A percentile compares a stretch with the other conserved stretches of the same genome.
Evolutionary conservation across 495 filamentous ascomycete genomes (phyloP).

Genomic region (Daldinia decipiens): DNA sequence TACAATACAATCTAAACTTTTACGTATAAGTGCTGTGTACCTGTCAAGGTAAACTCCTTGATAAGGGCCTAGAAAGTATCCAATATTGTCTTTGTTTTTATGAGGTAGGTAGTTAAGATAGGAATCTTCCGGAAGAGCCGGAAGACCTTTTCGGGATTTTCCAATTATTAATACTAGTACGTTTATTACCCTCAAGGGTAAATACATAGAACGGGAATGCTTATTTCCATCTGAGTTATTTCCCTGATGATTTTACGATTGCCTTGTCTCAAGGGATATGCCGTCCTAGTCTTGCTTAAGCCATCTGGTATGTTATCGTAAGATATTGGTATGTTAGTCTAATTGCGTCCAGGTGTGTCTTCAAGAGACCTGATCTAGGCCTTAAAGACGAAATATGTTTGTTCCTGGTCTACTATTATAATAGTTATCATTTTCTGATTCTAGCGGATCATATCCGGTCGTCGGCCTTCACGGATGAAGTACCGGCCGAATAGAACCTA

Average conservation of each 20-base stretch:
- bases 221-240: not conserved
- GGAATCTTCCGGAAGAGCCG: not conserved
- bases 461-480: not conserved
- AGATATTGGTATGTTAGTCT: not conserved
- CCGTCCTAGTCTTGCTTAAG: not conserved
- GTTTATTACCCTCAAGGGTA: not conserved
- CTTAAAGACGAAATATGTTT: not conserved
- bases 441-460: not conserved
- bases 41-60: not conserved
- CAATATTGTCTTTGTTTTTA: too few species aligned
- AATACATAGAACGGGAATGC: not conserved
- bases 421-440: not conserved
- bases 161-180: not conserved
- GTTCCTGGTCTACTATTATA: not conserved
- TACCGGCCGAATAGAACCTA: slow-evolving; percentile 4
- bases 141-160: not conserved
- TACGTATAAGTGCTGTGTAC: not conserved
- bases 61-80: not conserved
- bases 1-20: not conserved
- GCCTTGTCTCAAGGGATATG: not conserved
- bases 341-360: not conserved
- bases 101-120: too few species aligned
- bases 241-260: not conserved
- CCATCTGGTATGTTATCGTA: not conserved
- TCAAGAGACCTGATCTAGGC: not conserved